Evolutionary conservation across 306 rosid genomes (phyloP), one percentile per base, ranked within the genome.

Genomic region (Prunus mongolica): DNA sequence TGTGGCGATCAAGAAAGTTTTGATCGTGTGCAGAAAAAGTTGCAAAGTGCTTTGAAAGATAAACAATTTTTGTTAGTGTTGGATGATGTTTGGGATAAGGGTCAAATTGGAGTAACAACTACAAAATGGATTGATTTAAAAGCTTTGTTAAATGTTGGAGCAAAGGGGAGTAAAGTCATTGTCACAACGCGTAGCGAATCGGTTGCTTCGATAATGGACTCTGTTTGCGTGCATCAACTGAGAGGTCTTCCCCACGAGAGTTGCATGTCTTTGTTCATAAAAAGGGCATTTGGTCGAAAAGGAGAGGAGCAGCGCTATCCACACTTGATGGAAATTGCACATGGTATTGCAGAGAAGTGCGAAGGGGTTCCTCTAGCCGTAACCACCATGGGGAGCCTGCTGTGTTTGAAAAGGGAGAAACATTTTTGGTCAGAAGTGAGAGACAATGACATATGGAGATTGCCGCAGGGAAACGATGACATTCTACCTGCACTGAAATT

Each of bases 381-480:
- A 44, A 83, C 79, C 32, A 84, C 86, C n/a, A 9, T 87, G 5
- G 86, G 79, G 1, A 72, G 77, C 71, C 24, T 71, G 24, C 77
- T 78, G 4, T 51, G n/a, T n/a, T 52, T 18, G 16, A 54, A 63
- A 51, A 49, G 51, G 19, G 72, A 52, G 15, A 70, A 38, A 24
- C 24, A 19, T 16, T 72, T 14, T 22, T 78, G 82, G 77, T 62
- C 20, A 7, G 7, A 50, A 12, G 56, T 71, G 12, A 71, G 73
- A 64, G 86, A 84, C 19, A 79, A 28, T 32, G 87, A 78, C 22
- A 86, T 81, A 34, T 86, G 87, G 84, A 66, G 65, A 52, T 52
- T 81, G 15, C 28, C 73, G 16, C 82, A 76, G 38, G 47, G 34
- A 11, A 3, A 69, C 8, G 46, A 34, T 0, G 81, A 54, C 49